These are phyloP conservation scores for Nicotiana tomentosiformis DNA, from an alignment of 257 asterid species.

Conservation along the genomic window DNA sequence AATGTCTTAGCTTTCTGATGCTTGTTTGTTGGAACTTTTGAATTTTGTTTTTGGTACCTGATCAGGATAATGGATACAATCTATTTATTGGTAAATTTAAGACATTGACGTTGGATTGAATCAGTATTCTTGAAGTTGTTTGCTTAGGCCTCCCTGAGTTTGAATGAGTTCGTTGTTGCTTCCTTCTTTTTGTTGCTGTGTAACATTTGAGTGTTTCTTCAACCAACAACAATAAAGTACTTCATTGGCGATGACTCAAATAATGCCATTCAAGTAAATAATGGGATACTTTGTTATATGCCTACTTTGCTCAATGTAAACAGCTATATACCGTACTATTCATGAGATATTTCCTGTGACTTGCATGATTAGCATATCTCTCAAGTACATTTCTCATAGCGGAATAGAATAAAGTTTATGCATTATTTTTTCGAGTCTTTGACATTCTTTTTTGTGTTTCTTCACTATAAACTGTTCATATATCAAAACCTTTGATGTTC, in stretches of 20 bases:
- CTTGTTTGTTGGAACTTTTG: neutral
- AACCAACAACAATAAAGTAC: neutral
- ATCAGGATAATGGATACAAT: neutral
- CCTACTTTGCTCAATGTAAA: neutral
- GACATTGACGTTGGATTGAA: neutral
- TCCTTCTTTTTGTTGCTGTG: neutral
- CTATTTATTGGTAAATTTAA: neutral
- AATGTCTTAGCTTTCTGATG: neutral
- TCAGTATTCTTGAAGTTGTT: neutral
- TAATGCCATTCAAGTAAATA: neutral
- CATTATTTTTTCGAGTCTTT: neutral
- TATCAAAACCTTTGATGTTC: neutral
- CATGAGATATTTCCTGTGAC: neutral
- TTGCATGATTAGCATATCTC: neutral
- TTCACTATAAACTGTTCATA: neutral
- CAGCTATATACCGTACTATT: neutral
- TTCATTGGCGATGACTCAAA: neutral
- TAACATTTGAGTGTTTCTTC: neutral
- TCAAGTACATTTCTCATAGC: neutral
- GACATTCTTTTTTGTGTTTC: neutral
- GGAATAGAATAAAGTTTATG: neutral
- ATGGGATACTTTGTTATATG: neutral
- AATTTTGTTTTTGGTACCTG: neutral
- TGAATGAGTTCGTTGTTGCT: neutral
- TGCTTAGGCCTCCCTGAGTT: neutral